A percentile compares a stretch with the other conserved stretches of the same genome.
These are phyloP conservation scores for Begonia fuchsioides DNA, from an alignment of 306 rosid genomes.

Conservation along the genomic window DNA sequence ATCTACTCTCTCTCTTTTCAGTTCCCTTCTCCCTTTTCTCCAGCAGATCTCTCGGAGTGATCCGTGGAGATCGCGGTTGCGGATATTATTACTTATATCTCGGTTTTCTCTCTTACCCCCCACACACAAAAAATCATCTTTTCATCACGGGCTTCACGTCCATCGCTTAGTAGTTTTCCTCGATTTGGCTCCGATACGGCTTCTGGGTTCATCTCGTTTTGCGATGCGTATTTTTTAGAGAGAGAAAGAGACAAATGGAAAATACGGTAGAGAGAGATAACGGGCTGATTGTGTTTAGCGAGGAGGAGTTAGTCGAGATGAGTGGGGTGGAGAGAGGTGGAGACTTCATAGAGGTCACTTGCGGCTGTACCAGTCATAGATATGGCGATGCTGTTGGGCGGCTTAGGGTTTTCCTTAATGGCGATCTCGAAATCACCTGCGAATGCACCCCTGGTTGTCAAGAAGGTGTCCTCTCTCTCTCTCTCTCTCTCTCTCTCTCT, in stretches of 20 bases:
- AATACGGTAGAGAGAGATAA: constrained; percentile 37
- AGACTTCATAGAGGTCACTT: constrained; percentile 22
- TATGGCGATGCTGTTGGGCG: constrained; percentile 25
- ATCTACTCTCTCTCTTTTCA: too few relatives aligned
- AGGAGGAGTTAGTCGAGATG: constrained; percentile 11
- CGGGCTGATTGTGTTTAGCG: constrained; percentile 30
- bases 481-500: background rate
- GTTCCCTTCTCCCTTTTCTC: too few relatives aligned
- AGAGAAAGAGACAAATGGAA: constrained; percentile 36
- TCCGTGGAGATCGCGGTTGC: constrained; percentile 32
- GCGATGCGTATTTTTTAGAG: constrained; percentile 1
- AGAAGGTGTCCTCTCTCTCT: constrained; percentile 10
- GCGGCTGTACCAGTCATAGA: constrained; percentile 30
- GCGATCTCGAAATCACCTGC: constrained; percentile 23
- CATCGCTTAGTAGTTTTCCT: too few relatives aligned
- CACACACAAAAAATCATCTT: constrained; percentile 8
- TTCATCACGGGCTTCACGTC: too few relatives aligned
- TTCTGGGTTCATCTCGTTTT: constrained; percentile 14
- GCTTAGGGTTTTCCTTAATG: constrained; percentile 15
- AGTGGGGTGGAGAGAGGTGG: constrained; percentile 12
- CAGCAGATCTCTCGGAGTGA: constrained; percentile 60
- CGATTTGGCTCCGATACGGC: constrained; percentile 16
- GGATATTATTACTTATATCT: too few relatives aligned
- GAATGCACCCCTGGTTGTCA: constrained; percentile 11
- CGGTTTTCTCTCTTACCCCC: constrained; percentile 10